Percentiles rank a stretch among this genome's conserved stretches.
phyloP scores from a whole-genome alignment of 257 asterid species.

The Nicotiana noctiflora region DNA sequence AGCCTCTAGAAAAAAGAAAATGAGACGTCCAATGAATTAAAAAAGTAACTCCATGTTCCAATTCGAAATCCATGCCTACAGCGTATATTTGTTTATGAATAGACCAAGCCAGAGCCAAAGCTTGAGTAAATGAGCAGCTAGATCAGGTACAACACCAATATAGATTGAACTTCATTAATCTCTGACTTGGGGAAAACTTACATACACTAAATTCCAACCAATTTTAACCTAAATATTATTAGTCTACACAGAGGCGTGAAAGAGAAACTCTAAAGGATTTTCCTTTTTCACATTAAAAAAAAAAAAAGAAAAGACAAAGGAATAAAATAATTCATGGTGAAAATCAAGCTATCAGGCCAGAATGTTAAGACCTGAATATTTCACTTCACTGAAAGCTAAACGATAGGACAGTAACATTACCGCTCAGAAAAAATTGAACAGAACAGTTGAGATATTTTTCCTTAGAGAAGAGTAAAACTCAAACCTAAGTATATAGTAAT shows the following conservation, averaged over 20 bases:
- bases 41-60: not conserved
- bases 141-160: not conserved
- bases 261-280: not conserved
- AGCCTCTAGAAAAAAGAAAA: not conserved
- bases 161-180: not conserved
- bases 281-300: not conserved
- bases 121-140: not conserved
- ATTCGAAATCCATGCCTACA: not conserved
- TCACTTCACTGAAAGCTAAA: not conserved
- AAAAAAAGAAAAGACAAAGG: not conserved
- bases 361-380: not conserved
- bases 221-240: not conserved
- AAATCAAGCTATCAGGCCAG: not conserved
- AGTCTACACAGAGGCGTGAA: not conserved
- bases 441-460: not conserved
- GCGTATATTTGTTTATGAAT: not conserved
- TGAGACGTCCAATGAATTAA: not conserved
- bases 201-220: not conserved
- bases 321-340: slow-evolving; percentile 1
- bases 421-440: not conserved
- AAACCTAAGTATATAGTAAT: slow-evolving; percentile 65
- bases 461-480: not conserved
- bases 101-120: not conserved
- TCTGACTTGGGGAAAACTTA: not conserved
- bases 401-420: not conserved